Evolutionary conservation across 1,139 yeast species (phyloP).

Genomic region (Saccharomyces hybrid): DNA sequence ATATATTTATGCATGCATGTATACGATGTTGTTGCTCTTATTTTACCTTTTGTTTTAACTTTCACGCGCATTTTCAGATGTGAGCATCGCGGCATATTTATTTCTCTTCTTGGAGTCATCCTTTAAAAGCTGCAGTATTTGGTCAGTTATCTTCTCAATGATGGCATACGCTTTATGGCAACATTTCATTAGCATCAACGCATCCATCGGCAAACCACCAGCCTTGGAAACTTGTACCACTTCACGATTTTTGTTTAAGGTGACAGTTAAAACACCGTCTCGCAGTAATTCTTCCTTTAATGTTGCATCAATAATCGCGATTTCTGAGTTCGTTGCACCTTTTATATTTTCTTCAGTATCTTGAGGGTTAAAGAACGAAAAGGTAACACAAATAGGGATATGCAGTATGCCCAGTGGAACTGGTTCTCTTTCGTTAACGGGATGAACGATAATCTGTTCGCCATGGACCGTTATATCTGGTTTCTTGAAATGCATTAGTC

Average conservation of each 20-base stretch:
- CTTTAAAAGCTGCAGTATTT: slow-evolving; percentile 51
- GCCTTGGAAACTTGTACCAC: slow-evolving; percentile 83
- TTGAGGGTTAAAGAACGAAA: slow-evolving; percentile 69
- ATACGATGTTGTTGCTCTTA: background rate
- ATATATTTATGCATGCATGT: background rate
- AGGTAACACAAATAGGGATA: slow-evolving; percentile 83
- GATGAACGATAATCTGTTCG: slow-evolving; percentile 62
- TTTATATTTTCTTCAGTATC: slow-evolving; percentile 61
- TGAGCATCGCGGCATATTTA: slow-evolving; percentile 25
- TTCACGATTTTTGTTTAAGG: slow-evolving; percentile 84
- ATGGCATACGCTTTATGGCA: slow-evolving; percentile 57
- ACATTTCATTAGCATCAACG: slow-evolving; percentile 59
- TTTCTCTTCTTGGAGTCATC: slow-evolving; percentile 44
- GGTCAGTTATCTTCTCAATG: slow-evolving; percentile 58
- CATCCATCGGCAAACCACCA: slow-evolving; percentile 86
- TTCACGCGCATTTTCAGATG: slow-evolving; percentile 31
- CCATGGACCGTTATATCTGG: slow-evolving; percentile 81
- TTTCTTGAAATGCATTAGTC: slow-evolving; percentile 69
- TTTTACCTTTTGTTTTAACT: background rate
- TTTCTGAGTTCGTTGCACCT: slow-evolving; percentile 52
- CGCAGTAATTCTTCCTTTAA: slow-evolving; percentile 69
- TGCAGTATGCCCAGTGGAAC: slow-evolving; percentile 80
- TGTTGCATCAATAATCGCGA: slow-evolving; percentile 69
- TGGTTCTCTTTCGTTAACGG: slow-evolving; percentile 74
- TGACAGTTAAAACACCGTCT: slow-evolving; percentile 78